Evolutionary conservation across 2,329 filamentous ascomycete genomes (phyloP), one percentile per base, ranked within the genome.

Genomic region (Aspergillus arachidicola): DNA sequence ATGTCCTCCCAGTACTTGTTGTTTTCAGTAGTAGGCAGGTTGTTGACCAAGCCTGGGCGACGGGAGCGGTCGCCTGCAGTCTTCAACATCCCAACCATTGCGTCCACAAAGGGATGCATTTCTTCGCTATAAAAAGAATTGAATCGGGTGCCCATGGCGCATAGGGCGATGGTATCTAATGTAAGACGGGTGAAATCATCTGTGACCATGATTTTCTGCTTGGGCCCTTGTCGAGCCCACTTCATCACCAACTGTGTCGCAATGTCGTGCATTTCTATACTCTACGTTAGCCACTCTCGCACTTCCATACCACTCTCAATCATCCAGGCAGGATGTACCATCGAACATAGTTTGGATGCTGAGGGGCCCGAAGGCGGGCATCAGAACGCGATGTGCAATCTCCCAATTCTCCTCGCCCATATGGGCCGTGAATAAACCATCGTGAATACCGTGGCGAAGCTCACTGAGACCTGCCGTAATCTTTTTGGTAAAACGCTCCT

Each of bases 171-270:
- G 0, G 89, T 90, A 72, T 93, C 91, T 2, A 93, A 82, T 0
- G 90, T 87, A 34, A 93, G 79, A n/a, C 90, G 84, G 3, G 90
- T 91, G 66, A 91, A 91, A 74, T 92, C 89, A 21, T 90, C 87
- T 0, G 86, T 83, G 0, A 86, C 85, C 51, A 82, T 79, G 62
- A 93, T 89, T 11, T 84, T 80, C 53, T 82, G 74, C 1, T 81
- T 75, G 1, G 86, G 78, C 0, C 90, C 90, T 67, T 79, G 73
- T 28, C 81, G 75, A 14, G 77, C 79, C 78, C 78, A 80, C 69
- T 80, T 80, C 68, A 78, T 72, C 26, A 77, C 71, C 32, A 80
- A 69, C 56, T 80, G 78, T 6, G 71, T 72, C 0, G 75, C 75
- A 59, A 79, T 77, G 58, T 79, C 78, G 50, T 79, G 73, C 78